phyloP scores from a whole-genome alignment of 2,329 filamentous ascomycete species.

The Paracoccidioides lutzii region DNA sequence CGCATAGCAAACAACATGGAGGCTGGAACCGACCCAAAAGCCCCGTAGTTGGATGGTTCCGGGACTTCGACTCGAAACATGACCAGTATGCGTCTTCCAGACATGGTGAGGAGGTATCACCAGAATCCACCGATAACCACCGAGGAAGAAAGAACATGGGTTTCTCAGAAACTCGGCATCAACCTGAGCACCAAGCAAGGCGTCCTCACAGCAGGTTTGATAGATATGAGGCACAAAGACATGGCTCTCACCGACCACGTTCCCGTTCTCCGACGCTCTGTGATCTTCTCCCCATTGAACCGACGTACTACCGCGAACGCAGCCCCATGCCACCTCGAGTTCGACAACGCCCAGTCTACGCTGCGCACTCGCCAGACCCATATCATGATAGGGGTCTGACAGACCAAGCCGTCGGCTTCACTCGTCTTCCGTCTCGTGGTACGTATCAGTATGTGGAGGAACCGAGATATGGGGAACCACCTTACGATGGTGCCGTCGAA shows the following conservation, averaged over 20 bases:
- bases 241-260: constrained; percentile 13
- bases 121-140: constrained; percentile 12
- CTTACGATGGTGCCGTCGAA: constrained; percentile 14
- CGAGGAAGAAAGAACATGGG: constrained; percentile 10
- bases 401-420: constrained; percentile 9
- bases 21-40: constrained; percentile 11
- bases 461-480: constrained; percentile 10
- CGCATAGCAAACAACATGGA: constrained; percentile 4
- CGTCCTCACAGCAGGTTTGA: constrained; percentile 18
- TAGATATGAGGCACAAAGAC: constrained; percentile 16
- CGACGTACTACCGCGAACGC: constrained; percentile 16
- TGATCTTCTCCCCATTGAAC: constrained; percentile 10
- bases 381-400: constrained; percentile 11
- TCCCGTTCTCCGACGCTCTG: constrained; percentile 17
- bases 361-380: constrained; percentile 9
- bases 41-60: constrained; percentile 8
- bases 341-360: constrained; percentile 12
- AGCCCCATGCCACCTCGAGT: constrained; percentile 11
- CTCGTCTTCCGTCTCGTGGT: constrained; percentile 7
- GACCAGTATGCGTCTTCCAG: constrained; percentile 8
- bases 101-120: constrained; percentile 8
- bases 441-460: constrained; percentile 18
- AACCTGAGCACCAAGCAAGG: constrained; percentile 8
- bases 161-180: constrained; percentile 10
- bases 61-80: constrained; percentile 10